A percentile compares a stretch with the other conserved stretches of the same genome.
These are phyloP conservation scores for Sugiyamaella lignohabitans DNA, from an alignment of 805 yeast genomes.

Conservation along the genomic window DNA sequence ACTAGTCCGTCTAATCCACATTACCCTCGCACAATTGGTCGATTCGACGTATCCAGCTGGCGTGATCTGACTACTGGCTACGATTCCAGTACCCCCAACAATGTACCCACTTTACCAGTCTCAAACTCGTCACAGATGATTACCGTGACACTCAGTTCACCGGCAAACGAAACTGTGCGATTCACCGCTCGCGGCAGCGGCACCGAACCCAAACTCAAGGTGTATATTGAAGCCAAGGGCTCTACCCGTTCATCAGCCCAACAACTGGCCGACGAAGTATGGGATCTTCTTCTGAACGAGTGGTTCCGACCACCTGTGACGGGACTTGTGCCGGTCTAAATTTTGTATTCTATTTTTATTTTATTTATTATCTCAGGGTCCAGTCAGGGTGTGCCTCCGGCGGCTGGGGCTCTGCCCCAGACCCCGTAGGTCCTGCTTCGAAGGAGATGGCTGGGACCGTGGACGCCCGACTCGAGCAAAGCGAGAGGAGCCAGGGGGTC, in stretches of 20 bases:
- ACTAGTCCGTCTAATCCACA: constrained; percentile 7
- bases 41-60: constrained; percentile 54
- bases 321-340: constrained; percentile 28
- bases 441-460: too few relatives aligned
- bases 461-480: too few relatives aligned
- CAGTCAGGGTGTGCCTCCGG: too few relatives aligned
- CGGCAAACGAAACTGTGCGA: constrained; percentile 41
- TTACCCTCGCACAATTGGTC: constrained; percentile 50
- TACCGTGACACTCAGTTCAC: constrained; percentile 45
- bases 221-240: constrained; percentile 76
- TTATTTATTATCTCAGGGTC: too few relatives aligned
- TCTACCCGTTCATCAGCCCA: constrained; percentile 42
- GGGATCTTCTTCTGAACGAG: constrained; percentile 57
- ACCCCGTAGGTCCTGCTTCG: too few relatives aligned
- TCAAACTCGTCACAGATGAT: constrained; percentile 82
- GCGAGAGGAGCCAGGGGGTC: too few relatives aligned
- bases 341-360: background rate
- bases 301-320: constrained; percentile 66
- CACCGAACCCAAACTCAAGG: constrained; percentile 90
- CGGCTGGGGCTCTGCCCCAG: too few relatives aligned
- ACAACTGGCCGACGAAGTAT: constrained; percentile 52
- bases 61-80: constrained; percentile 80
- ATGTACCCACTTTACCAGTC: constrained; percentile 59
- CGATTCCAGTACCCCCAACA: constrained; percentile 58
- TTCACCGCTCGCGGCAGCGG: constrained; percentile 93